A percentile compares a stretch with the other conserved stretches of the same genome.
phyloP scores from a whole-genome alignment of 2,329 filamentous ascomycete species.

The Bimuria novae-zelandiae region DNA sequence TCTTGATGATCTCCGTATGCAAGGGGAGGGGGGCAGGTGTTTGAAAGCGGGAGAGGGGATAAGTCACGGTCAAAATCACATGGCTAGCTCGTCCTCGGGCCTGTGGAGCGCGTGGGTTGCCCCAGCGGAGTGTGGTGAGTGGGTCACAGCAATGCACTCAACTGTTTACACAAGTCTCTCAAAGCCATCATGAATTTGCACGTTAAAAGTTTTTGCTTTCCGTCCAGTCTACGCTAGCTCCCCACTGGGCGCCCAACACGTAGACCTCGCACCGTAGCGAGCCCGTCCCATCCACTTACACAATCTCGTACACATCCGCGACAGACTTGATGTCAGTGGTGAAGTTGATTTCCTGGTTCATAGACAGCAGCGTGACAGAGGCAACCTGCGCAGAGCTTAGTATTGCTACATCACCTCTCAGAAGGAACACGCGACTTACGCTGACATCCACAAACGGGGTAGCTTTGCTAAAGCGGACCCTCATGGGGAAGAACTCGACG shows the following conservation, averaged over 20 bases:
- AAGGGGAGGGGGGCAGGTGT: too few species aligned
- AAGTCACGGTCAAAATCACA: too few species aligned
- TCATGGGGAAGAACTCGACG: slow-evolving; percentile 98
- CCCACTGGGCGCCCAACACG: neutral
- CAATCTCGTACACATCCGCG: slow-evolving; percentile 76
- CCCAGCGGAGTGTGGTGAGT: too few species aligned
- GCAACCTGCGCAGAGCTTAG: slow-evolving; percentile 58
- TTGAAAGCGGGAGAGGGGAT: too few species aligned
- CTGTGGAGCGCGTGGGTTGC: too few species aligned
- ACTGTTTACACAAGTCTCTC: too few species aligned
- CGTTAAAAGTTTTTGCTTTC: neutral
- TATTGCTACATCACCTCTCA: neutral
- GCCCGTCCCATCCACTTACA: too few species aligned
- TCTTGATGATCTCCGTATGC: too few species aligned
- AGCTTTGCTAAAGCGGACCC: slow-evolving; percentile 82
- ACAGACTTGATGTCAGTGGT: slow-evolving; percentile 79
- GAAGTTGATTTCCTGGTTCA: slow-evolving; percentile 79
- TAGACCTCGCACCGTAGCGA: neutral
- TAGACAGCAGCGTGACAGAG: slow-evolving; percentile 71
- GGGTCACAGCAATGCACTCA: too few species aligned
- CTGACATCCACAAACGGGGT: slow-evolving; percentile 90
- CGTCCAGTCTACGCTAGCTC: neutral
- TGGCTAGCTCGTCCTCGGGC: too few species aligned
- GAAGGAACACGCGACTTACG: slow-evolving; percentile 62
- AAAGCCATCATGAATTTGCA: neutral